Evolutionary conservation across 257 asterid species (phyloP).

Genomic region (Linderniella brevidens): DNA sequence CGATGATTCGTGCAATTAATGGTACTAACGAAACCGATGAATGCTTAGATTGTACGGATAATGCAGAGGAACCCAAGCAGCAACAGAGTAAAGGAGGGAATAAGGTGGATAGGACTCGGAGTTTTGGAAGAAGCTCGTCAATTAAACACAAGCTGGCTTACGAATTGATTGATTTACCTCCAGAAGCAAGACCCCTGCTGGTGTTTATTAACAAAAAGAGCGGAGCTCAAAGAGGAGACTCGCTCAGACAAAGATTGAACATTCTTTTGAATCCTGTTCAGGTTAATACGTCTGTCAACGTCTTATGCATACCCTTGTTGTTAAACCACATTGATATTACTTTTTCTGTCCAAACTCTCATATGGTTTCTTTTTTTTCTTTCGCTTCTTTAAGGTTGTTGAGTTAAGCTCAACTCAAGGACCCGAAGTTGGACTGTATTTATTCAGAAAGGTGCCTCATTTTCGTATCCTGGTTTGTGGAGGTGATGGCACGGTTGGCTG

Average conservation of each 20-base stretch:
- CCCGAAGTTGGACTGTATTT: constrained; percentile 87
- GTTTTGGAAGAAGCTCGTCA: constrained; percentile 48
- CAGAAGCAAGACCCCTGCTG: constrained; percentile 81
- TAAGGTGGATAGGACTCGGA: constrained; percentile 35
- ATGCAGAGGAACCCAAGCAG: constrained; percentile 28
- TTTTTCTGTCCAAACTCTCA: too few species aligned
- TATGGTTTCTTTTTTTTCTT: too few species aligned
- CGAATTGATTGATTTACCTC: constrained; percentile 82
- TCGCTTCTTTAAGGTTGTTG: constrained; percentile 56
- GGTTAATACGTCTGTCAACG: constrained; percentile 26
- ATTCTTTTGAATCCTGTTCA: constrained; percentile 86
- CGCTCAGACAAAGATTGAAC: constrained; percentile 69
- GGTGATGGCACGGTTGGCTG: constrained; percentile 99
- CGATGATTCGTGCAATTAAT: constrained; percentile 24
- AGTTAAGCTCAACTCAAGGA: constrained; percentile 76
- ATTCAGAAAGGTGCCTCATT: constrained; percentile 78
- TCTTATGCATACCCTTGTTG: background rate
- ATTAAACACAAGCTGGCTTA: constrained; percentile 49
- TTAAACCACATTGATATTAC: background rate
- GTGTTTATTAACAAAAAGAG: constrained; percentile 87
- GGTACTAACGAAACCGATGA: constrained; percentile 40
- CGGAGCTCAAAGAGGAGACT: constrained; percentile 93
- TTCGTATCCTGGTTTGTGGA: constrained; percentile 85
- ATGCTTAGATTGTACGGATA: constrained; percentile 21
- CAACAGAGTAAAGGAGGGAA: constrained; percentile 31